Evolutionary conservation across 768 basidiomycete species (phyloP).

Genomic region (Tephrocybe sp.): DNA sequence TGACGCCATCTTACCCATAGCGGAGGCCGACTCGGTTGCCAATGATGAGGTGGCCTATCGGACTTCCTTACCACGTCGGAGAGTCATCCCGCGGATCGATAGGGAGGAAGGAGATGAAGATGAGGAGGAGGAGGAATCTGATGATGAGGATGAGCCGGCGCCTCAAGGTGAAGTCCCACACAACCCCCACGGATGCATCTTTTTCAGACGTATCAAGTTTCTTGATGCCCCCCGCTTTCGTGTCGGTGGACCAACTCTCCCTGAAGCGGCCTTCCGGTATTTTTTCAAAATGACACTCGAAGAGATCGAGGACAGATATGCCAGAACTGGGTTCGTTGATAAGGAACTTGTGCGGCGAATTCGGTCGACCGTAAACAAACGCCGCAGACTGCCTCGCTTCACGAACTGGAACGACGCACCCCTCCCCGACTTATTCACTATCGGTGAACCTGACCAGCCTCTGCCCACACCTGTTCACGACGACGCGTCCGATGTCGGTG

Average conservation of each 20-base stretch:
- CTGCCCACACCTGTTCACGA: not conserved
- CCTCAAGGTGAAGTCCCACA: not conserved
- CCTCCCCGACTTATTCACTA: no score
- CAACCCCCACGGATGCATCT: conserved; percentile 11
- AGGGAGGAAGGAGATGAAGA: not conserved
- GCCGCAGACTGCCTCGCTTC: not conserved
- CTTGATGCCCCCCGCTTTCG: not conserved
- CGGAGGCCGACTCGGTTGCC: not conserved
- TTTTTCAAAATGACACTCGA: conserved; percentile 1
- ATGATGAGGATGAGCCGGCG: no score
- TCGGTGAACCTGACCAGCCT: not conserved
- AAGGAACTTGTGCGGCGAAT: no score
- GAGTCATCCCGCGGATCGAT: not conserved
- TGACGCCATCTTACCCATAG: conserved; percentile 11
- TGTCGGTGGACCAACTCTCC: conserved; percentile 1
- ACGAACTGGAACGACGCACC: not conserved
- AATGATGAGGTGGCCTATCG: not conserved
- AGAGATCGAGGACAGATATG: not conserved
- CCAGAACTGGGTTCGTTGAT: not conserved
- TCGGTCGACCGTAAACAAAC: not conserved
- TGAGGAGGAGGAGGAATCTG: conserved; percentile 11
- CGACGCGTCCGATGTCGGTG: no score
- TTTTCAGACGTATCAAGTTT: conserved; percentile 6
- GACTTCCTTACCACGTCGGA: not conserved
- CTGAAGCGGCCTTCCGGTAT: not conserved